Percentiles rank a stretch among this genome's conserved stretches.
phyloP scores from a whole-genome alignment of 163 green algal species.

The Coccomyxa subellipsoidea region DNA sequence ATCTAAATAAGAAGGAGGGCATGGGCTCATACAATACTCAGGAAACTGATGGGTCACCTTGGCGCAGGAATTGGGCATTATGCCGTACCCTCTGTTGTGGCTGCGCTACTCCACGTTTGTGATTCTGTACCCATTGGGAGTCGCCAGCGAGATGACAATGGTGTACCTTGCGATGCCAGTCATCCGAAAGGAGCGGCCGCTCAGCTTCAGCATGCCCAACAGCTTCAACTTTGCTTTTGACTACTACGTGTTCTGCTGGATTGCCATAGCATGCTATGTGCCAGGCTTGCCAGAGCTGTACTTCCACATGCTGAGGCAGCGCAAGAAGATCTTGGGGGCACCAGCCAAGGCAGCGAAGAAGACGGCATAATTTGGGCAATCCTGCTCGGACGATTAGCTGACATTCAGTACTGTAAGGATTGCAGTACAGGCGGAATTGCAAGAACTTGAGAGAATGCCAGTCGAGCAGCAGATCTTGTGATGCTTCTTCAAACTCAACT shows the following conservation, averaged over 20 bases:
- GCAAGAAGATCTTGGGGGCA: constrained; percentile 70
- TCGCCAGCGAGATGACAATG: constrained; percentile 83
- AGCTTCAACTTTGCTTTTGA: constrained; percentile 79
- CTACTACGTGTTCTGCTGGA: constrained; percentile 65
- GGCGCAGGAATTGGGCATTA: constrained; percentile 18
- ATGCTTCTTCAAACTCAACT: no score
- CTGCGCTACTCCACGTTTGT: constrained; percentile 92
- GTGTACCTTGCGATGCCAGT: constrained; percentile 67
- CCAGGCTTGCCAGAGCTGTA: constrained; percentile 84
- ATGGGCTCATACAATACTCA: no score
- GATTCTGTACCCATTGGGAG: constrained; percentile 89
- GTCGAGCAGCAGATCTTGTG: no score
- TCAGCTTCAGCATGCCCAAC: constrained; percentile 80
- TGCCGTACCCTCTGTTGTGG: constrained; percentile 71
- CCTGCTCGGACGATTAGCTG: background rate
- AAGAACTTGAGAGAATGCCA: no score
- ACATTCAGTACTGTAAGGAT: no score
- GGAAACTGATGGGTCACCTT: no score
- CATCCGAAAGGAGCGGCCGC: constrained; percentile 49
- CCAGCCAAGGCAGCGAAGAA: background rate
- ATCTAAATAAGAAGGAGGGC: no score
- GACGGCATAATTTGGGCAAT: background rate
- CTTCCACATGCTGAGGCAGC: constrained; percentile 84
- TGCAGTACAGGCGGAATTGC: no score
- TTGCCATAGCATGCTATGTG: constrained; percentile 65